Evolutionary conservation across 805 yeast species (phyloP).

Genomic region (Candida boidinii): DNA sequence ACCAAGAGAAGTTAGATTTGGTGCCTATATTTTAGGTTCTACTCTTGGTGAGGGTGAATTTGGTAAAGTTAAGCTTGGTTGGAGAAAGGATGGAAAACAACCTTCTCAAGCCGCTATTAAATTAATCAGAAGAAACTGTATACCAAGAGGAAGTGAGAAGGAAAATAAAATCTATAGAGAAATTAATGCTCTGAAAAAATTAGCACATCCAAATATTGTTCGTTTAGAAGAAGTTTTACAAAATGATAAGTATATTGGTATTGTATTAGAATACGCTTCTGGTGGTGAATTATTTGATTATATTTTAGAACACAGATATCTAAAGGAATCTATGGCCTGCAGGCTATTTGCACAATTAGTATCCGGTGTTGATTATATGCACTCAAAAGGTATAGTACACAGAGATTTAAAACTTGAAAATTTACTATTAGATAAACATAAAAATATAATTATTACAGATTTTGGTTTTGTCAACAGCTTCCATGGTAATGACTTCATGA

Average conservation of each 20-base stretch:
- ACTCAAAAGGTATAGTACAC: constrained; percentile 71
- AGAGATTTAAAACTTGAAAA: constrained; percentile 73
- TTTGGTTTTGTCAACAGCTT: constrained; percentile 94
- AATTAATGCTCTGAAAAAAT: constrained; percentile 77
- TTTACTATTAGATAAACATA: constrained; percentile 72
- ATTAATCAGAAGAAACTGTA: constrained; percentile 78
- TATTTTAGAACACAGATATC: constrained; percentile 74
- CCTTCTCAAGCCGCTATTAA: constrained; percentile 90
- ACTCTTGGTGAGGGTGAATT: constrained; percentile 98
- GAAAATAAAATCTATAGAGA: constrained; percentile 89
- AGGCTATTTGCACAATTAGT: constrained; percentile 86
- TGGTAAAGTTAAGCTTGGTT: constrained; percentile 94
- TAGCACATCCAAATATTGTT: constrained; percentile 92
- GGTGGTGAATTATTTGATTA: constrained; percentile 97
- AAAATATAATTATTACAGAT: constrained; percentile 79
- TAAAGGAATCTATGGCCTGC: constrained; percentile 83
- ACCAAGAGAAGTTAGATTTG: constrained; percentile 73
- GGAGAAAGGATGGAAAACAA: constrained; percentile 78
- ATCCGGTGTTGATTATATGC: constrained; percentile 88
- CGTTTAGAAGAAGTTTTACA: constrained; percentile 87
- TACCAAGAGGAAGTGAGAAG: constrained; percentile 78
- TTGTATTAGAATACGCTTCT: constrained; percentile 91
- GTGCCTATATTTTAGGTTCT: constrained; percentile 83
- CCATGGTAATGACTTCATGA: constrained; percentile 67
- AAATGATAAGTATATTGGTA: constrained; percentile 91